phyloP scores from a whole-genome alignment of 208 protist species.

The Lotmaria passim region DNA sequence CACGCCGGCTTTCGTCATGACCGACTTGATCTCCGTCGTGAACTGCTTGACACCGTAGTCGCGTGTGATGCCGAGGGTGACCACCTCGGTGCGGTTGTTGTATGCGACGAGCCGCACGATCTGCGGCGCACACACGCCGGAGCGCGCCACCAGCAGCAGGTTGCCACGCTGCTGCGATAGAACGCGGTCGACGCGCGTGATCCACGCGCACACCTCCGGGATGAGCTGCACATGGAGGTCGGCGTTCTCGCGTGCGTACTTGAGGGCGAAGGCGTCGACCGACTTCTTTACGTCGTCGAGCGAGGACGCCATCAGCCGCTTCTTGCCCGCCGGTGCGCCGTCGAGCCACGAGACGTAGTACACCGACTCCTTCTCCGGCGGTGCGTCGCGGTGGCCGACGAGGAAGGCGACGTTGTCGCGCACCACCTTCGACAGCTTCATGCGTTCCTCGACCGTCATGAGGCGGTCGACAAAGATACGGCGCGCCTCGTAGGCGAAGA shows the following conservation, averaged over 20 bases:
- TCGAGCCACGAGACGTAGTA: constrained; percentile 85
- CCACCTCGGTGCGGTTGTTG: constrained; percentile 90
- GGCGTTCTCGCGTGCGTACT: constrained; percentile 95
- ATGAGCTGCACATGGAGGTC: constrained; percentile 95
- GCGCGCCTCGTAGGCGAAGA: constrained; percentile 93
- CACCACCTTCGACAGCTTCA: constrained; percentile 67
- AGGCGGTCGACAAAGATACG: constrained; percentile 96
- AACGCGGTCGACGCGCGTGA: constrained; percentile 96
- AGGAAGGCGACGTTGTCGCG: constrained; percentile 84
- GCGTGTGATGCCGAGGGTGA: constrained; percentile 89
- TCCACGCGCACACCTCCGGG: constrained; percentile 93
- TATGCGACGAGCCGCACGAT: constrained; percentile 92
- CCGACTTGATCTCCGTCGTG: constrained; percentile 92
- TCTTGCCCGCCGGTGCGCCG: constrained; percentile 45
- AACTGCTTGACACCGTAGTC: constrained; percentile 95
- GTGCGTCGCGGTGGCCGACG: constrained; percentile 68
- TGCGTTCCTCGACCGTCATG: constrained; percentile 84
- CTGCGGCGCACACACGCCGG: constrained; percentile 93
- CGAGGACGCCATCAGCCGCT: constrained; percentile 52
- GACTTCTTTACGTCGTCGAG: constrained; percentile 83
- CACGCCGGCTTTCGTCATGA: constrained; percentile 91
- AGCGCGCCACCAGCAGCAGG: constrained; percentile 93
- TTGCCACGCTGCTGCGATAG: constrained; percentile 94
- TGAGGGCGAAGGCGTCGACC: constrained; percentile 65
- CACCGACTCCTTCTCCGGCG: constrained; percentile 71